phyloP scores from a whole-genome alignment of 2,329 filamentous ascomycete species.

The Blastomyces gilchristii region DNA sequence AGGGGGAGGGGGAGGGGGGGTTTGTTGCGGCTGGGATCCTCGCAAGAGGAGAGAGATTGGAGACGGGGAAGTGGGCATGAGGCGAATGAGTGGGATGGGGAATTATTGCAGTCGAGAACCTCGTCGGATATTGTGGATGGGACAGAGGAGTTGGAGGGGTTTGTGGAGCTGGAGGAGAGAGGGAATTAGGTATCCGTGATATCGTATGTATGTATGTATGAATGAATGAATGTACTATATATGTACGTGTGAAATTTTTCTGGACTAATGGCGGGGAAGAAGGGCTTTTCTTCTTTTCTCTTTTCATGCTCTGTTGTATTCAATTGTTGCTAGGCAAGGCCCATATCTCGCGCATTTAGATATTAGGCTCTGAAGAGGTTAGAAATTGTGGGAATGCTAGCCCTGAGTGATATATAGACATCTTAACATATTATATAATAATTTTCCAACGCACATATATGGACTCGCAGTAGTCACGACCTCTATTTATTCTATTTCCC shows the following conservation, averaged over 20 bases:
- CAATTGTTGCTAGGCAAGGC: neutral
- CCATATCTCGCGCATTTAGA: neutral
- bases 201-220: neutral
- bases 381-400: neutral
- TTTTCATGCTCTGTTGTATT: neutral
- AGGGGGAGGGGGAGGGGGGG: neutral
- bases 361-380: neutral
- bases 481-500: neutral
- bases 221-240: neutral
- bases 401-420: neutral
- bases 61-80: slow-evolving; percentile 21
- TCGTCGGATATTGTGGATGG: slow-evolving; percentile 40
- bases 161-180: slow-evolving; percentile 37
- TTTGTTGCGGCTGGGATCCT: neutral
- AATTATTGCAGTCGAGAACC: slow-evolving; percentile 18
- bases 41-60: slow-evolving; percentile 2
- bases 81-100: slow-evolving; percentile 30
- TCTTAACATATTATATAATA: no score
- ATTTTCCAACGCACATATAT: no score
- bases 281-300: no score
- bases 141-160: slow-evolving; percentile 42
- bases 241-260: neutral
- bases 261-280: neutral
- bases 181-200: slow-evolving; percentile 6
- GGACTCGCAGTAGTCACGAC: no score